Base-by-base conservation (phyloP, 257 asterid species). In the Fraxinus anomala region DNA sequence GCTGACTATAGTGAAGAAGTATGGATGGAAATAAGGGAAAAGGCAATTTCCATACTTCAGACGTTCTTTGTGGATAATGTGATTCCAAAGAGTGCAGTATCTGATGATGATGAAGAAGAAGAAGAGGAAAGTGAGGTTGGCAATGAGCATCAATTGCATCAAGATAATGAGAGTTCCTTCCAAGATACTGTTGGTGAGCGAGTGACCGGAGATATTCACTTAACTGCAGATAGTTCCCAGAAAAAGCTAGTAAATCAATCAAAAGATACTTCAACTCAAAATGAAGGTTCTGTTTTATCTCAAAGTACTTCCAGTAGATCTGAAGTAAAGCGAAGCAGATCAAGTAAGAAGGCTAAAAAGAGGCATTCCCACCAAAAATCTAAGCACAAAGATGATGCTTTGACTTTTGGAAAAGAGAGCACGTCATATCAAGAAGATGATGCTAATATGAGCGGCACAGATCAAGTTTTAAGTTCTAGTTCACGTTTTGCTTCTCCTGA, bases 1-100 rank as follows among this genome's bases (percentile, higher is more conserved):
- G 99, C 99, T 24, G 99, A 96, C 87, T 96, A 92, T 76, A 96
- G 99, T 88, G 99, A 96, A 91, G 99, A 96, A 89, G 99, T 94
- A 56, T 96, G 99, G 99, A 89, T 91, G 92, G 99, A 96, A 88
- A 96, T 96, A 76, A 91, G 98, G 87, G 98, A 96, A 87, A 96
- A 94, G 79, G 85, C 97, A 40, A 83, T 94, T 80, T 87, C 95
- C 75, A 89, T 92, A 74, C 84, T 94, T 75, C 97, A 94, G 70
- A 82, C 90, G n/a, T 94, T 91, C 88, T 91, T 96, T 85, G 80
- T 85, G 84, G 97, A 92, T 74, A 91, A 89, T 77, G 78, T 85
- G 80, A 78, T 89, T 75, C 99, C 99, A 65, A 85, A 85, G 39
- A 90, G 83, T 89, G 87, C 97, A 49, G 89, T 92, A 36, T 91